Percentiles rank a stretch among this genome's conserved stretches.
These are phyloP conservation scores for Rhododendron vialii DNA, from an alignment of 148 eudicot genomes.

Conservation along the genomic window DNA sequence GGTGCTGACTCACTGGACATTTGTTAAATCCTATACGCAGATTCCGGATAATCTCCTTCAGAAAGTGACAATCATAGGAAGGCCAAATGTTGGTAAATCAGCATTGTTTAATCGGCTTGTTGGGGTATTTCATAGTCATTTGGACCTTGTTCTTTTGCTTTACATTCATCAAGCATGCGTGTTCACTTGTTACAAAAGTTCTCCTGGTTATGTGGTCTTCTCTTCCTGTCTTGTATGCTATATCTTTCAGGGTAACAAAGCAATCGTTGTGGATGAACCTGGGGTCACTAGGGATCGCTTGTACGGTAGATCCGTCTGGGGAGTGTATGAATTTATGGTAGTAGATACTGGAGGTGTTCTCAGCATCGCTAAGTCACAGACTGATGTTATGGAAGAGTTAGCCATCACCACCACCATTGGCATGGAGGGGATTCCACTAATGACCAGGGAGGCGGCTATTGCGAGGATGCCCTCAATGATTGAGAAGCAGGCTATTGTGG, in stretches of 20 bases:
- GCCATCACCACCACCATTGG: slow-evolving; percentile 90
- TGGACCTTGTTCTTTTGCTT: background rate
- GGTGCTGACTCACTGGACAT: background rate
- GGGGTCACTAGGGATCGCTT: slow-evolving; percentile 97
- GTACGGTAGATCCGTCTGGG: slow-evolving; percentile 95
- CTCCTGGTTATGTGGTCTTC: slow-evolving; percentile 1
- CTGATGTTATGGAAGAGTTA: slow-evolving; percentile 69
- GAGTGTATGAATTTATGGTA: slow-evolving; percentile 79
- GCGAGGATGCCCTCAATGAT: slow-evolving; percentile 96
- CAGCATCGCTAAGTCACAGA: slow-evolving; percentile 69
- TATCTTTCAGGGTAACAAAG: slow-evolving; percentile 70
- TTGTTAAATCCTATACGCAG: slow-evolving; percentile 31
- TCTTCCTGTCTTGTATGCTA: background rate
- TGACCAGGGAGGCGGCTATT: slow-evolving; percentile 88
- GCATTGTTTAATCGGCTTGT: slow-evolving; percentile 95
- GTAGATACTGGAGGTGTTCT: slow-evolving; percentile 95
- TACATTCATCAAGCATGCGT: background rate
- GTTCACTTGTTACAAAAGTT: background rate
- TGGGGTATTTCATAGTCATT: slow-evolving; percentile 56
- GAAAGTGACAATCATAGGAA: slow-evolving; percentile 83
- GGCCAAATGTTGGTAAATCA: slow-evolving; percentile 99
- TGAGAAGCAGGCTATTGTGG: slow-evolving; percentile 85
- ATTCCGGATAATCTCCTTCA: slow-evolving; percentile 89
- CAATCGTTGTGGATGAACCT: slow-evolving; percentile 98
- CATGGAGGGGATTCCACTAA: slow-evolving; percentile 96